Evolutionary conservation across 768 basidiomycete genomes (phyloP).

Genomic region (Gelatoporia subvermispora): DNA sequence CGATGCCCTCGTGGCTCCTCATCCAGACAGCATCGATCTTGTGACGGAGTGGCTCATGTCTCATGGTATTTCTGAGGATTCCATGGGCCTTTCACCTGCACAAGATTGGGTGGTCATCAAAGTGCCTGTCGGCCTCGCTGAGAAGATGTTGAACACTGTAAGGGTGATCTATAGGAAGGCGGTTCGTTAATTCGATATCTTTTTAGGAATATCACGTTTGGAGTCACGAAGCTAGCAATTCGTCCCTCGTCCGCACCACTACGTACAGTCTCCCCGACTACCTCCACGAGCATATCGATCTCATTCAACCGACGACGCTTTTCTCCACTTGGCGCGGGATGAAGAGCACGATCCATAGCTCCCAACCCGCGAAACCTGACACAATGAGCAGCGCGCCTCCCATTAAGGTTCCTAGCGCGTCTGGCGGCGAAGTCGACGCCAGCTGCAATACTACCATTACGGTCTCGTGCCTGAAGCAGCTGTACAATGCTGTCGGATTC

Average conservation of each 20-base stretch:
- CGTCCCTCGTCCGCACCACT: conserved; percentile 59
- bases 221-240: conserved; percentile 48
- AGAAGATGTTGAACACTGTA: conserved; percentile 70
- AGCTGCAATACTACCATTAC: conserved; percentile 31
- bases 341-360: conserved; percentile 32
- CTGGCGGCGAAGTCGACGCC: conserved; percentile 23
- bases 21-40: conserved; percentile 42
- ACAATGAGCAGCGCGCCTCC: conserved; percentile 6
- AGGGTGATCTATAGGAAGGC: conserved; percentile 10
- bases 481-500: conserved; percentile 30
- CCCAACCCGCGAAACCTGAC: conserved; percentile 5
- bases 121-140: conserved; percentile 54
- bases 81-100: conserved; percentile 53
- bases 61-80: conserved; percentile 46
- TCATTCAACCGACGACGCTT: conserved; percentile 70
- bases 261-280: conserved; percentile 60
- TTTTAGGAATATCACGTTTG: conserved; percentile 59
- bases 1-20: conserved; percentile 56
- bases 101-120: conserved; percentile 65
- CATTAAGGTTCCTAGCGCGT: conserved; percentile 27
- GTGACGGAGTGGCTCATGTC: conserved; percentile 61
- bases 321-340: conserved; percentile 47
- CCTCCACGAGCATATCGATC: conserved; percentile 56
- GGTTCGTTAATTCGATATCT: not conserved
- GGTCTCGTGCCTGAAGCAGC: conserved; percentile 25